Percentiles rank a stretch among this genome's conserved stretches.
These are phyloP conservation scores for Cladobotryum mycophilum DNA, from an alignment of 2,329 filamentous ascomycete species.

Conservation along the genomic window DNA sequence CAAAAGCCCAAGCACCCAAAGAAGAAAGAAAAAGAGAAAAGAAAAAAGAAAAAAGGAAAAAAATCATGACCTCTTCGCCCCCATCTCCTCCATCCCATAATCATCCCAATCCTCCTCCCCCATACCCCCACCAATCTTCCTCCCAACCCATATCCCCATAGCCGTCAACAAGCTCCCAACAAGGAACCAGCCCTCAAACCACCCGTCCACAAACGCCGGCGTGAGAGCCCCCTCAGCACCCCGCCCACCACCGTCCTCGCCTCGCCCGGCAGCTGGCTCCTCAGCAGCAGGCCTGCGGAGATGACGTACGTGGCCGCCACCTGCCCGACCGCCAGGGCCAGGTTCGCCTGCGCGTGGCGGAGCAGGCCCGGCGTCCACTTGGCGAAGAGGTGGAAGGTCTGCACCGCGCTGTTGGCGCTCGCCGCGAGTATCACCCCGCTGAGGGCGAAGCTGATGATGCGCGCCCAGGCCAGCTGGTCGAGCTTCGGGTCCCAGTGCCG, in stretches of 20 bases:
- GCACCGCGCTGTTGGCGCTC: slow-evolving; percentile 75
- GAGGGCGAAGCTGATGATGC: slow-evolving; percentile 77
- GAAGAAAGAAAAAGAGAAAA: neutral
- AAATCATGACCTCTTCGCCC: slow-evolving; percentile 55
- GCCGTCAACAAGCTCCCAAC: slow-evolving; percentile 60
- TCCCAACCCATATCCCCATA: slow-evolving; percentile 66
- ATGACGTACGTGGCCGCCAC: slow-evolving; percentile 83
- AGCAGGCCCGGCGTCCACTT: slow-evolving; percentile 67
- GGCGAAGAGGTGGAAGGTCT: slow-evolving; percentile 76
- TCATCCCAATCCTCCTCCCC: slow-evolving; percentile 55
- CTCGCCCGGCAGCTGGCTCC: slow-evolving; percentile 71
- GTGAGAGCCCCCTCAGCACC: slow-evolving; percentile 70
- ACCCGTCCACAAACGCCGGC: slow-evolving; percentile 58
- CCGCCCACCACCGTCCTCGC: slow-evolving; percentile 72
- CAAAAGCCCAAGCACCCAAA: too few relatives aligned
- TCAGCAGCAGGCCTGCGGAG: slow-evolving; percentile 66
- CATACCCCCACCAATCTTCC: slow-evolving; percentile 41
- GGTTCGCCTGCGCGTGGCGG: slow-evolving; percentile 67
- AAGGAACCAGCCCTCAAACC: slow-evolving; percentile 87
- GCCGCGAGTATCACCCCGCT: slow-evolving; percentile 77
- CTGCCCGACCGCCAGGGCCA: slow-evolving; percentile 74
- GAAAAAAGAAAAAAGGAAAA: neutral
- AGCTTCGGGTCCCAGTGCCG: slow-evolving; percentile 79
- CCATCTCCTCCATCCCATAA: slow-evolving; percentile 61
- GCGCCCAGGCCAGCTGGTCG: slow-evolving; percentile 76